Evolutionary conservation across 129 eudicot genomes (phyloP), one percentile per base, ranked within the genome.

Genomic region (Pulicaria dysenterica): DNA sequence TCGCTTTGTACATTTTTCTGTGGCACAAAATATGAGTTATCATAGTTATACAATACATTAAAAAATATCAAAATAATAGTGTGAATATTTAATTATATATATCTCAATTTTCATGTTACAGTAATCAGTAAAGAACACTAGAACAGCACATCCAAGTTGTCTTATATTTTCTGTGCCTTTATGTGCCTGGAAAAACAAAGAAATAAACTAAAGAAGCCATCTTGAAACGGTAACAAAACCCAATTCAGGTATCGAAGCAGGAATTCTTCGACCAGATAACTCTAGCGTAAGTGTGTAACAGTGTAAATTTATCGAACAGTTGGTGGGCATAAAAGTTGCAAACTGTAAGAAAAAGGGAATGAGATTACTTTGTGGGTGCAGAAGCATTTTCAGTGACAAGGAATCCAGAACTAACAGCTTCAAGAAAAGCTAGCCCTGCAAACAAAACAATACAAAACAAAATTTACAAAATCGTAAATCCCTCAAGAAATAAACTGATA

Each of bases 1-100:
- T 81, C 19, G 96, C 95, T 68, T 88, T 83, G 77, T 70, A 75
- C 91, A 94, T 94, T 85, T 84, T 90, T 64, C 98, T 94, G 69
- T 76, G 43, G 39, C 81, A 85, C 51, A 68, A 82, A 63, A 63
- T 9, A 40, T 15, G 16, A 70, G 62, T 63, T 49, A 77, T 59
- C 49, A 51, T 49, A 31, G 56, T 68, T 24, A 67, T 17, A 48
- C 53, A 56, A 46, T 7, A 19, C 54, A 24, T 7, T 4, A 67
- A 13, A 64, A 31, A 13, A 46, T n/a, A n/a, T n/a, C n/a, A n/a
- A n/a, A n/a, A n/a, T n/a, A n/a, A n/a, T n/a, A n/a, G n/a, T n/a
- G n/a, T n/a, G n/a, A n/a, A n/a, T n/a, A n/a, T n/a, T n/a, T n/a
- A n/a, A 24, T 24, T 24, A 2, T 24, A 24, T 24, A 0, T 24